Percentiles rank a stretch among this genome's conserved stretches.
Evolutionary conservation across 176 grass and related monocot genomes (phyloP).

Genomic region (Triticum urartu): DNA sequence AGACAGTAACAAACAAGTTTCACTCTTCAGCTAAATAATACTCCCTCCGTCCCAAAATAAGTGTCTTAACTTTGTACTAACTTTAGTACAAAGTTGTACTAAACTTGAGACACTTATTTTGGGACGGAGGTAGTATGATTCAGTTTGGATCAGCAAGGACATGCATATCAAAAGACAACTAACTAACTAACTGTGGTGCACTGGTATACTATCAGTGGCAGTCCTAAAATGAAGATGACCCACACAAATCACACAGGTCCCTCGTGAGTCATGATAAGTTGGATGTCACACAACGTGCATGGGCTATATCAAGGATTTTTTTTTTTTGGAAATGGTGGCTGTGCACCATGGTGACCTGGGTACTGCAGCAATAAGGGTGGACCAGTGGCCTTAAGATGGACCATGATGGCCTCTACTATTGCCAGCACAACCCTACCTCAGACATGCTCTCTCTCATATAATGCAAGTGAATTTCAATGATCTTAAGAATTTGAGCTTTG

Average conservation of each 20-base stretch:
- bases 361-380: background rate
- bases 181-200: background rate
- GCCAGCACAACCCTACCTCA: background rate
- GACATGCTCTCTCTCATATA: background rate
- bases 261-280: background rate
- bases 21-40: background rate
- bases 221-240: background rate
- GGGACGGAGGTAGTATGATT: background rate
- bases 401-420: background rate
- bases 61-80: too few species aligned
- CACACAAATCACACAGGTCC: background rate
- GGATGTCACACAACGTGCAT: background rate
- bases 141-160: conserved; percentile 5
- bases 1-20: conserved; percentile 7
- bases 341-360: background rate
- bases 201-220: background rate
- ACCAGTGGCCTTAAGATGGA: background rate
- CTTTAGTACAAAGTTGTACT: too few species aligned
- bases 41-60: too few species aligned
- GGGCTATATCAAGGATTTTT: background rate
- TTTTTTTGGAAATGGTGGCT: background rate
- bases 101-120: too few species aligned
- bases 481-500: too few species aligned
- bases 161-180: background rate
- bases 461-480: too few species aligned